These are phyloP conservation scores for Heterobasidion irregulare DNA, from an alignment of 1,284 basidiomycete species.

Conservation along the genomic window DNA sequence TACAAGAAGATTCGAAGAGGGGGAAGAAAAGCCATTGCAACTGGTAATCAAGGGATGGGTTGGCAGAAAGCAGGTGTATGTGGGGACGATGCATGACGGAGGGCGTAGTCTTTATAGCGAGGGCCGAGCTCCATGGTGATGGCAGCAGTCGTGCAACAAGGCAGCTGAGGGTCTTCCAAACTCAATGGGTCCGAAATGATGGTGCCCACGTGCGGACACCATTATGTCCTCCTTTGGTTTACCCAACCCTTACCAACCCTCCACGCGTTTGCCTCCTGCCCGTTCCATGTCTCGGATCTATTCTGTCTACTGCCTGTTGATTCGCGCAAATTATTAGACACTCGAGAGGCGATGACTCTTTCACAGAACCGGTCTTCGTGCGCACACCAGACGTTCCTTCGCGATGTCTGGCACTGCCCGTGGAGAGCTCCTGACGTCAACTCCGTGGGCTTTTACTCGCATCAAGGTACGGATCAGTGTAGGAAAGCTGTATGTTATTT, in stretches of 20 bases:
- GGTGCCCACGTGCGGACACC: too few relatives aligned
- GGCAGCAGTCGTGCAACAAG: conserved; percentile 1
- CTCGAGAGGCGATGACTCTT: background rate
- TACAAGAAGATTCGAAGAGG: conserved; percentile 8
- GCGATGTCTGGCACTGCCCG: background rate
- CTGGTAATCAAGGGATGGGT: background rate
- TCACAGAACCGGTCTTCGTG: background rate
- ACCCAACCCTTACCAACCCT: background rate
- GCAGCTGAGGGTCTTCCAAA: background rate
- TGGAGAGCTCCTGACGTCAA: background rate
- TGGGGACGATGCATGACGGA: background rate
- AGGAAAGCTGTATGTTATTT: too few relatives aligned
- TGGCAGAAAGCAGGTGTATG: background rate
- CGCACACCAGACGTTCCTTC: background rate
- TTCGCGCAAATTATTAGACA: background rate
- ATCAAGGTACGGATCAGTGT: too few relatives aligned
- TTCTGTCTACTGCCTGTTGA: background rate
- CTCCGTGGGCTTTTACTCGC: background rate
- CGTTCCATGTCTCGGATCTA: background rate
- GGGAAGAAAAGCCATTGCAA: conserved; percentile 4
- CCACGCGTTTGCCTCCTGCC: conserved; percentile 1
- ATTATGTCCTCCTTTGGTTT: too few relatives aligned
- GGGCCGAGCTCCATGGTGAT: conserved; percentile 2
- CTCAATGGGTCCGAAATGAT: too few relatives aligned
- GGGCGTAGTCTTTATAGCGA: background rate